Base-by-base conservation (phyloP, 371 early-diverging fungal species). In the Circinella umbellata region DNA sequence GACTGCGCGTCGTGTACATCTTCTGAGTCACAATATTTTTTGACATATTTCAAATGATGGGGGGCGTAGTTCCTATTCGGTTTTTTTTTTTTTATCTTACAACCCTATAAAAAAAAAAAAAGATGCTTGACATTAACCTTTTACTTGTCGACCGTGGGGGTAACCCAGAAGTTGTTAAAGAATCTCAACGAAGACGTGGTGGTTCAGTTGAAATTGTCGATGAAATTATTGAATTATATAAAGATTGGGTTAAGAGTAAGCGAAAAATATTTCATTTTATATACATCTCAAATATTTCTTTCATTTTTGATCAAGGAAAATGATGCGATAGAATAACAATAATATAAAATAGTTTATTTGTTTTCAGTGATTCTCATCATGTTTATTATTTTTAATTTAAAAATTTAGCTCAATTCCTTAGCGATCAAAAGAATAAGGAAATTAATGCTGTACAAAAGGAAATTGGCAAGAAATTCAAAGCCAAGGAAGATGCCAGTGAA, bases 111-210 rank as follows among this genome's bases (percentile, higher is more conserved):
- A 9, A 27, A 27, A 27, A 27, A 27, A 27, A 27, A 27, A 27
- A 27, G 27, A 93, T 93, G 93, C 82, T 94, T 70, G 98, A 98
- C 80, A 95, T 97, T 80, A 96, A 94, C 76, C 86, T 96, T 71
- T 91, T 99, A 70, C 86, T 95, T 63, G 89, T 86, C 66, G 96
- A 95, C 61, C 95, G 95, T 83, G 99, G 99, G 74, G 98, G 98
- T 66, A 94, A 98, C 73, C 98, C 98, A 20, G 97, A 98, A 59
- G 77, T 91, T 53, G 92, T 99, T 67, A 89, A 90, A 69, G 96
- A 96, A 80, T 98, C 98, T 53, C 96, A 98, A 85, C 89, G 94
- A 46, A 89, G 92, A 79, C 91, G 99, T 61, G 96, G 95, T 54
- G 95, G 87, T 69, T 72, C 86, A 18, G 95, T 93, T 61, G 94